These are phyloP conservation scores for Phytophthora pistaciae DNA, from an alignment of 352 stramenopile species.

Conservation along the genomic window DNA sequence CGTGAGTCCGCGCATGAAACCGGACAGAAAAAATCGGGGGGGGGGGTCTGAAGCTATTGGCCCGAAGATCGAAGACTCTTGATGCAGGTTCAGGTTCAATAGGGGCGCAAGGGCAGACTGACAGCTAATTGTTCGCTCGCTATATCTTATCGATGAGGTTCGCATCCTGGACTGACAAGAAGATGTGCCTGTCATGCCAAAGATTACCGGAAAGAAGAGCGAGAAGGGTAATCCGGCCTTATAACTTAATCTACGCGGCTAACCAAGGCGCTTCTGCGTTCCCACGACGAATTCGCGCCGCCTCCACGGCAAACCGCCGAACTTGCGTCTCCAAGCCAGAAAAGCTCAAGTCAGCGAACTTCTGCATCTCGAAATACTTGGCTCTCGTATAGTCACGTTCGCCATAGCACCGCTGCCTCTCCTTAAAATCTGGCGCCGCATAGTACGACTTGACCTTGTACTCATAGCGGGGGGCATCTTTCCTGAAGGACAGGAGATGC, in stretches of 20 bases:
- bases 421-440: constrained; percentile 35
- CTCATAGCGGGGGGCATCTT: constrained; percentile 33
- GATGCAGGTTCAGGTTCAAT: no score
- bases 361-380: constrained; percentile 43
- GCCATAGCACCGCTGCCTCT: constrained; percentile 66
- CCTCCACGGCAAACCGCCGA: constrained; percentile 44
- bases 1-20: background rate
- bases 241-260: background rate
- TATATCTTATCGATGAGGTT: no score
- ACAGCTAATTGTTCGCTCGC: no score
- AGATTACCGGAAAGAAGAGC: no score
- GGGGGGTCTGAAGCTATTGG: no score
- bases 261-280: background rate
- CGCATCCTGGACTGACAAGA: no score
- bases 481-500: constrained; percentile 67
- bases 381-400: constrained; percentile 35
- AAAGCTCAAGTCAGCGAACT: constrained; percentile 33
- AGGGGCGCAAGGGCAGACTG: no score
- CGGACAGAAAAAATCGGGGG: background rate
- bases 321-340: constrained; percentile 35
- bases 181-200: no score
- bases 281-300: constrained; percentile 8
- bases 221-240: no score
- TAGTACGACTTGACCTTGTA: constrained; percentile 68
- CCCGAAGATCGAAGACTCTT: no score